These are phyloP conservation scores for Exophiala alcalophila DNA, from an alignment of 2,329 filamentous ascomycete genomes.

Conservation along the genomic window DNA sequence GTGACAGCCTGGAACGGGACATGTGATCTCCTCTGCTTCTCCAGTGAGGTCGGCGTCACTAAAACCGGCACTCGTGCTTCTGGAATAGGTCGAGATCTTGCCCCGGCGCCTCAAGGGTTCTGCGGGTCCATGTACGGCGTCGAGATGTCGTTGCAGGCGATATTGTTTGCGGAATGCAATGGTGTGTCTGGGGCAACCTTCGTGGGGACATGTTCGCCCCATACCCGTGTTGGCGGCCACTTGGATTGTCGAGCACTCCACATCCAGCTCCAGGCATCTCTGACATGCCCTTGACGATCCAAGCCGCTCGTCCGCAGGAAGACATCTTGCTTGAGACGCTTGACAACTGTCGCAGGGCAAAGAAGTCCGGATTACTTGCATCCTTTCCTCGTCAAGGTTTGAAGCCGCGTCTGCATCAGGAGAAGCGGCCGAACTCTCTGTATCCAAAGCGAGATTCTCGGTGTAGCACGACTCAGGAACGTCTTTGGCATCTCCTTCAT, in stretches of 20 bases:
- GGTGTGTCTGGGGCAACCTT: constrained; percentile 20
- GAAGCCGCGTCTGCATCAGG: constrained; percentile 4
- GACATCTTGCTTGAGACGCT: constrained; percentile 7
- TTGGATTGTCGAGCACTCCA: constrained; percentile 19
- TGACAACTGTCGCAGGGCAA: constrained; percentile 15
- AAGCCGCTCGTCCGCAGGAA: constrained; percentile 1
- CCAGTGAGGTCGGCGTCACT: constrained; percentile 2
- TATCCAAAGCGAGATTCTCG: constrained; percentile 21
- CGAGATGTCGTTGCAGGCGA: constrained; percentile 24
- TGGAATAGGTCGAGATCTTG: too few species aligned
- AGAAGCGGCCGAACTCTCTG: constrained; percentile 1
- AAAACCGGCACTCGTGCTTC: constrained; percentile 9
- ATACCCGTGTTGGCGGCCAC: background rate
- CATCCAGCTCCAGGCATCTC: constrained; percentile 5
- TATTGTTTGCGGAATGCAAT: constrained; percentile 26
- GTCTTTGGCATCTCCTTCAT: constrained; percentile 37
- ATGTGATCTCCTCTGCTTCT: constrained; percentile 15
- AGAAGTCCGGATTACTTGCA: constrained; percentile 13
- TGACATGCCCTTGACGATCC: constrained; percentile 9
- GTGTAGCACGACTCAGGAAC: constrained; percentile 17
- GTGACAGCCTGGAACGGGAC: constrained; percentile 26
- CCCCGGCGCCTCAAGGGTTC: background rate
- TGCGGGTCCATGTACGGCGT: constrained; percentile 13
- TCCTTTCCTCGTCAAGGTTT: constrained; percentile 1
- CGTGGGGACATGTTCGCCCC: constrained; percentile 22